Evolutionary conservation across 2,329 filamentous ascomycete species (phyloP).

Genomic region (Colletotrichum lentis): DNA sequence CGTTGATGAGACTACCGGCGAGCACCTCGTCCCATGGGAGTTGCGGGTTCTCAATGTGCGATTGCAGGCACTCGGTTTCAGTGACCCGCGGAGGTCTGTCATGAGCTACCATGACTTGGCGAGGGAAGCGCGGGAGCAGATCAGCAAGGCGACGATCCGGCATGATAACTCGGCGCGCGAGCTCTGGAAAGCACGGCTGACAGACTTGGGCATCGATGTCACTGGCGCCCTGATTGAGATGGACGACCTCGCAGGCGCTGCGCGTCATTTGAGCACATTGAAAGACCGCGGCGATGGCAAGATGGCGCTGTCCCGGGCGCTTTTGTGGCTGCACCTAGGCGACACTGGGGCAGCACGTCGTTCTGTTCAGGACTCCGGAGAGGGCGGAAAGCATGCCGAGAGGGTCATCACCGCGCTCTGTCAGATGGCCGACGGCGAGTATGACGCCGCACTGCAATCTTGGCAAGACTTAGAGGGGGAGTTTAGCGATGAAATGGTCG

Average conservation of each 20-base stretch:
- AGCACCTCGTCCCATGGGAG: constrained; percentile 84
- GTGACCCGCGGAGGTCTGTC: constrained; percentile 82
- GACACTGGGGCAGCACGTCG: constrained; percentile 73
- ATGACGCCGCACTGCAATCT: constrained; percentile 66
- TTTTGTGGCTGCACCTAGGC: constrained; percentile 82
- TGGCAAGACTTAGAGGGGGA: constrained; percentile 64
- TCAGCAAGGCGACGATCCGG: constrained; percentile 56
- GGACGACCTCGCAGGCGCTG: constrained; percentile 84
- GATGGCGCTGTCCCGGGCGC: constrained; percentile 60
- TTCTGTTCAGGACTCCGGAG: constrained; percentile 53
- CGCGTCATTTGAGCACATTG: constrained; percentile 73
- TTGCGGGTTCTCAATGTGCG: constrained; percentile 84
- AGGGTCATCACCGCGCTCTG: constrained; percentile 72
- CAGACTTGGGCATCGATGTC: constrained; percentile 76
- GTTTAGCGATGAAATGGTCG: constrained; percentile 71
- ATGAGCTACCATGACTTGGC: constrained; percentile 92
- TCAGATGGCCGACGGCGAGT: constrained; percentile 80
- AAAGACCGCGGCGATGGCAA: constrained; percentile 50
- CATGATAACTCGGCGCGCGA: constrained; percentile 64
- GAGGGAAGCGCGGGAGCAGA: constrained; percentile 73
- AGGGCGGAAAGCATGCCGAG: constrained; percentile 49
- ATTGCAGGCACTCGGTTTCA: constrained; percentile 85
- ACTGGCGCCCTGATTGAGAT: constrained; percentile 79
- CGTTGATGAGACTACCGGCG: constrained; percentile 60
- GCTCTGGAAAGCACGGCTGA: constrained; percentile 76